Conservation (phyloP, 139 green algal species). For the Spirogloea muscicola region DNA sequence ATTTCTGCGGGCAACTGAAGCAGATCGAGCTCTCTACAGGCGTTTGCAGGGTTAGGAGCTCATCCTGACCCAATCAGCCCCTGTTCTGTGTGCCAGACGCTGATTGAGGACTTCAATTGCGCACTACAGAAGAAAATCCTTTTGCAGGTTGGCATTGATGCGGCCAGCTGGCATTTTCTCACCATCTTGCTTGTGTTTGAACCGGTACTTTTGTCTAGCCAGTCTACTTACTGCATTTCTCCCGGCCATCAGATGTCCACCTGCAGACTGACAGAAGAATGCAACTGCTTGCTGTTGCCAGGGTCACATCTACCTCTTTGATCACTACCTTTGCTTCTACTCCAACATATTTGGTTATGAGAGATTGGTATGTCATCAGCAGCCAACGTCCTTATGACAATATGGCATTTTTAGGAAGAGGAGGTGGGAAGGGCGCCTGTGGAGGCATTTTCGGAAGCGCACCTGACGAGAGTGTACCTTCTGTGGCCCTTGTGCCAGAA, state of each 20-base stretch:
- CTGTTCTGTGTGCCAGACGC: slow-evolving; percentile 1
- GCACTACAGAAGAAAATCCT: slow-evolving; percentile 54
- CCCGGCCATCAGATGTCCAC: background rate
- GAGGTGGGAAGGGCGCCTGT: no score
- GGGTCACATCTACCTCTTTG: slow-evolving; percentile 67
- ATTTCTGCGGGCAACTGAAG: background rate
- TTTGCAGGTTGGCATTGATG: slow-evolving; percentile 19
- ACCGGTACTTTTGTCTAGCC: background rate
- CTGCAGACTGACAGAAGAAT: no score
- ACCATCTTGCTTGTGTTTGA: background rate
- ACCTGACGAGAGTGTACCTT: no score
- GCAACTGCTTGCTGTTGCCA: slow-evolving; percentile 27
- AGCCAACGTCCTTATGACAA: no score
- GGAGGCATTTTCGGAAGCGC: no score
- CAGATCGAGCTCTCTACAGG: background rate
- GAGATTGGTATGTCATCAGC: slow-evolving; percentile 53
- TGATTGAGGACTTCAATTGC: slow-evolving; percentile 54
- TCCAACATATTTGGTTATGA: slow-evolving; percentile 79
- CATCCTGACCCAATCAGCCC: background rate
- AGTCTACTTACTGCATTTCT: background rate
- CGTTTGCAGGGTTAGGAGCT: background rate
- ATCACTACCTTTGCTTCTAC: slow-evolving; percentile 78
- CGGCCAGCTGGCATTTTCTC: background rate
- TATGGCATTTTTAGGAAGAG: no score
- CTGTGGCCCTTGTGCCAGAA: no score